Evolutionary conservation across 345 rosid species (phyloP).

Genomic region (Raphanus raphanistrum): DNA sequence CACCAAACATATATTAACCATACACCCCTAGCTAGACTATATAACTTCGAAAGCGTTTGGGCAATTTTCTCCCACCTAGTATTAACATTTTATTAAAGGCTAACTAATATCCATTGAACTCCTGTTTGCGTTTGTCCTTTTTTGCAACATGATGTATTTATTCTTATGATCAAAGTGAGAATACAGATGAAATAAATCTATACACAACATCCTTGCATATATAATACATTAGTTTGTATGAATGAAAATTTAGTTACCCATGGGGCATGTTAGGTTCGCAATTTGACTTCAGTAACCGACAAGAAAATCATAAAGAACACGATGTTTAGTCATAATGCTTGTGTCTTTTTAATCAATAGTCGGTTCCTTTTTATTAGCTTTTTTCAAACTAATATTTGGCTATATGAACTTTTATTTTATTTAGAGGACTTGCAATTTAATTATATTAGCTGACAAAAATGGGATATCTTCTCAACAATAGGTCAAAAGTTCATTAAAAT

Average conservation of each 20-base stretch:
- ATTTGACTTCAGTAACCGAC: slow-evolving; percentile 30
- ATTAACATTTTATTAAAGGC: not conserved
- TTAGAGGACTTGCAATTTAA: not conserved
- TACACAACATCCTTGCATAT: not conserved
- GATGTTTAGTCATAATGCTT: slow-evolving; percentile 26
- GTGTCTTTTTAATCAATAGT: slow-evolving; percentile 17
- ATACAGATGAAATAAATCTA: not conserved
- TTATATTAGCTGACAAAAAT: not conserved
- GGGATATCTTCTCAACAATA: not conserved
- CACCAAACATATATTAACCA: slow-evolving; percentile 33
- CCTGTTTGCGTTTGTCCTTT: not conserved
- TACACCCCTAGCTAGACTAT: slow-evolving; percentile 10
- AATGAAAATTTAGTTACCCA: not conserved
- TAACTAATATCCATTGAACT: not conserved
- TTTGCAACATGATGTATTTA: not conserved
- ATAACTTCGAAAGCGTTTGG: slow-evolving; percentile 1
- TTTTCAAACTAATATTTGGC: slow-evolving; percentile 8
- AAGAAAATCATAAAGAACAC: slow-evolving; percentile 18
- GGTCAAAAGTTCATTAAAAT: slow-evolving; percentile 16
- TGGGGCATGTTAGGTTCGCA: slow-evolving; percentile 12
- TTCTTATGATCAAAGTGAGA: not conserved
- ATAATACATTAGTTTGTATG: not conserved
- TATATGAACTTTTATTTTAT: not conserved
- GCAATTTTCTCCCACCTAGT: slow-evolving; percentile 6
- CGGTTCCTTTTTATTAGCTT: slow-evolving; percentile 34